phyloP scores from a whole-genome alignment of 371 early-diverging fungal genomes.

The Synchytrium microbalum region DNA sequence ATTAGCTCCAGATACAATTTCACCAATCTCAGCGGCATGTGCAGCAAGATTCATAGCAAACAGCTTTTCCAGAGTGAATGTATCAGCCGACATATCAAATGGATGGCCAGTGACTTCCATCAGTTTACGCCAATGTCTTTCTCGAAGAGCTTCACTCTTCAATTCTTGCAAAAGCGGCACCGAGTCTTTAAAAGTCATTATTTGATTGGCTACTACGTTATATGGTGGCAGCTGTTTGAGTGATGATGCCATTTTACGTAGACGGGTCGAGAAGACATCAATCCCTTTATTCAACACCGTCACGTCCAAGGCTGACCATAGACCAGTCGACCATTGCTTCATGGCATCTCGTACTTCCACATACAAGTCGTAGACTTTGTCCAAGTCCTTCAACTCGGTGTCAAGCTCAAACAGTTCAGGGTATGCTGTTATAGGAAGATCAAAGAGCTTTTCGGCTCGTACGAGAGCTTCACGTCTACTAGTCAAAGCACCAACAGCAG shows the following conservation, averaged over 20 bases:
- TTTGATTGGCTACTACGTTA: slow-evolving; percentile 50
- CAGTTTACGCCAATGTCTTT: slow-evolving; percentile 49
- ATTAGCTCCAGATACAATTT: slow-evolving; percentile 49
- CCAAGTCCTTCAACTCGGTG: slow-evolving; percentile 40
- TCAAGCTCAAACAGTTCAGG: slow-evolving; percentile 49
- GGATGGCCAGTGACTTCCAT: slow-evolving; percentile 50
- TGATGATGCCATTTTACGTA: slow-evolving; percentile 45
- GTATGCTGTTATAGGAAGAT: slow-evolving; percentile 43
- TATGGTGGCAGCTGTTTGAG: slow-evolving; percentile 49
- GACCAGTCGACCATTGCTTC: slow-evolving; percentile 42
- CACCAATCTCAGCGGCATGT: slow-evolving; percentile 45
- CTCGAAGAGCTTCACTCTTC: slow-evolving; percentile 49
- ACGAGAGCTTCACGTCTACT: slow-evolving; percentile 35
- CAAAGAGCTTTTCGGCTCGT: slow-evolving; percentile 47
- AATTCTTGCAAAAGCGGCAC: slow-evolving; percentile 47
- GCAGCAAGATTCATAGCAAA: slow-evolving; percentile 48
- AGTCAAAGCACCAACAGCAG: slow-evolving; percentile 25
- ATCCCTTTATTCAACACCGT: slow-evolving; percentile 44
- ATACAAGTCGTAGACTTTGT: slow-evolving; percentile 44
- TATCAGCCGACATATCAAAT: slow-evolving; percentile 52
- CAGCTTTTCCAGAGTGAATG: slow-evolving; percentile 47
- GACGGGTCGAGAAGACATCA: slow-evolving; percentile 32
- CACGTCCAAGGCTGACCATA: slow-evolving; percentile 50
- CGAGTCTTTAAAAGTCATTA: slow-evolving; percentile 47
- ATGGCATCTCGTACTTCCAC: slow-evolving; percentile 44